Percentiles rank a stretch among this genome's conserved stretches.
Evolutionary conservation across 441 rosid genomes (phyloP).

Genomic region (Brassica hybrid): DNA sequence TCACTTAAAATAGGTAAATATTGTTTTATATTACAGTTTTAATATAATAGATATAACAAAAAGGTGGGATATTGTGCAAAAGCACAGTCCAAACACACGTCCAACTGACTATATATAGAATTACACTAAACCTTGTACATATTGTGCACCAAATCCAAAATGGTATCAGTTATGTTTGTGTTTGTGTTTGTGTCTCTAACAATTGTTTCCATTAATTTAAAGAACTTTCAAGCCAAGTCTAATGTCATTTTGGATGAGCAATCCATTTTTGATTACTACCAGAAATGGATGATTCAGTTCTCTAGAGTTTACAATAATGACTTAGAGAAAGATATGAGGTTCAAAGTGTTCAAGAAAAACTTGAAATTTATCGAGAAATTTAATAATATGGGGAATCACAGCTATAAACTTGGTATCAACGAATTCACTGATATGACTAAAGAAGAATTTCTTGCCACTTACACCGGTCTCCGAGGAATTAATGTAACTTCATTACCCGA

Average conservation of each 20-base stretch:
- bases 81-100: too few species aligned
- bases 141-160: not conserved
- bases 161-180: not conserved
- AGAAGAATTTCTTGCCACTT: constrained; percentile 43
- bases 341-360: constrained; percentile 44
- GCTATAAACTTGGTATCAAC: constrained; percentile 47
- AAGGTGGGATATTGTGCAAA: too few species aligned
- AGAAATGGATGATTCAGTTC: constrained; percentile 50
- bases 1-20: too few species aligned
- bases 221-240: constrained; percentile 36
- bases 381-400: constrained; percentile 29
- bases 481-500: not conserved
- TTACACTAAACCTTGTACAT: not conserved
- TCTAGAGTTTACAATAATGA: constrained; percentile 44
- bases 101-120: not conserved
- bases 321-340: constrained; percentile 48
- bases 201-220: constrained; percentile 1
- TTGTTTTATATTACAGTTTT: too few species aligned
- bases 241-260: constrained; percentile 32
- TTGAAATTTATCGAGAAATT: constrained; percentile 42
- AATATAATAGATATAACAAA: too few species aligned
- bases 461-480: constrained; percentile 25
- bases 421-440: constrained; percentile 44
- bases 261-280: constrained; percentile 36
- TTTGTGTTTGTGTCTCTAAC: constrained; percentile 1